These are phyloP conservation scores for Pouteria campechiana DNA, from an alignment of 179 eudicot genomes.

Conservation along the genomic window DNA sequence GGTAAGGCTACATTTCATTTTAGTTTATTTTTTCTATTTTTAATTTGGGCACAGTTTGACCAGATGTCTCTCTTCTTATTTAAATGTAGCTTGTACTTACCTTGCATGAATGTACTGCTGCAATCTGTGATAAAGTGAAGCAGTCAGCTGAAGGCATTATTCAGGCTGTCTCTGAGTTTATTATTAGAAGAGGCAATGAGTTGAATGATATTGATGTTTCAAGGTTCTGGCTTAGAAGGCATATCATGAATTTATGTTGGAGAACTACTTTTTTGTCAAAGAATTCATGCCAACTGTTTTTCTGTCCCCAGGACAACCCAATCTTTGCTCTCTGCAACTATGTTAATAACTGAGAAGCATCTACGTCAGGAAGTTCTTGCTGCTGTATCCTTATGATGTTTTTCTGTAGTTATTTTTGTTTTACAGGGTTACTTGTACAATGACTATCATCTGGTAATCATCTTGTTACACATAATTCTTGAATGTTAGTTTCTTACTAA, in stretches of 20 bases:
- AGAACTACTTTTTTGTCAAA: too few relatives aligned
- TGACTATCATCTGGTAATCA: too few relatives aligned
- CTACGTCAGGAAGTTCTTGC: conserved; percentile 84
- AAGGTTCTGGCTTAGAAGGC: conserved; percentile 46
- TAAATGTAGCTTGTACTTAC: conserved; percentile 72
- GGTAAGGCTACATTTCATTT: too few relatives aligned
- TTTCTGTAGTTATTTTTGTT: not conserved
- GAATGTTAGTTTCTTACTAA: not conserved
- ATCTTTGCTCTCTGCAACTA: conserved; percentile 79
- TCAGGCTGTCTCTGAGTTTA: conserved; percentile 85
- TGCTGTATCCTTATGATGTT: conserved; percentile 71
- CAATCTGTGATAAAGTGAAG: conserved; percentile 85
- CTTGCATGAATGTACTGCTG: conserved; percentile 62
- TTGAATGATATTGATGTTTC: conserved; percentile 78
- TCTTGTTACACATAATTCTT: too few relatives aligned
- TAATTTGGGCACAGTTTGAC: not conserved
- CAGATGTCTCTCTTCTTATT: not conserved
- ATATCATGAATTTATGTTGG: too few relatives aligned
- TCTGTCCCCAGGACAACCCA: conserved; percentile 69
- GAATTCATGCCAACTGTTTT: conserved; percentile 3
- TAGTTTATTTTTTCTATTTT: not conserved
- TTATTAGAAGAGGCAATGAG: conserved; percentile 72
- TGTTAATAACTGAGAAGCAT: conserved; percentile 75
- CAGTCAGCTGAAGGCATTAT: conserved; percentile 97
- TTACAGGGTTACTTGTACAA: too few relatives aligned